Percentiles rank a stretch among this genome's conserved stretches.
phyloP scores from a whole-genome alignment of 352 stramenopile species.

The Sclerospora graminicola region DNA sequence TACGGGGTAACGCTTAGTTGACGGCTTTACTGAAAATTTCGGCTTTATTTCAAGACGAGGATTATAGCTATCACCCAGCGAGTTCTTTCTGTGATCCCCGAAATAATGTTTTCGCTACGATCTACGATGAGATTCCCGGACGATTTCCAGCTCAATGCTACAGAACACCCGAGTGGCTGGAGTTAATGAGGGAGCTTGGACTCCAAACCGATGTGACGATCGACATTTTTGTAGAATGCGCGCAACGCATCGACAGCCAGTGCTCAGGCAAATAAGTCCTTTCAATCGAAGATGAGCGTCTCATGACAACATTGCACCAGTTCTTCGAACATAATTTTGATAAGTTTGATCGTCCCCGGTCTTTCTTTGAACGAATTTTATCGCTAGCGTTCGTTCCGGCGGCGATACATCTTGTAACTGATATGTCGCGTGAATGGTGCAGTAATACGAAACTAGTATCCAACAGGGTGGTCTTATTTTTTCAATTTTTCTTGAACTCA shows the following conservation, averaged over 20 bases:
- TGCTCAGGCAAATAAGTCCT: conserved; percentile 37
- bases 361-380: conserved; percentile 72
- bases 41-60: conserved; percentile 42
- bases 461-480: too few species aligned
- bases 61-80: conserved; percentile 30
- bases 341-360: conserved; percentile 61
- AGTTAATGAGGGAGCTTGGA: conserved; percentile 75
- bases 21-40: conserved; percentile 31
- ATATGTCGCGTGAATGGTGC: too few species aligned
- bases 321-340: conserved; percentile 74
- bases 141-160: conserved; percentile 58
- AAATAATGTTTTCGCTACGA: conserved; percentile 59
- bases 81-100: conserved; percentile 68
- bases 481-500: too few species aligned
- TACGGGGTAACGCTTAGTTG: conserved; percentile 48
- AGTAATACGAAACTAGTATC: too few species aligned
- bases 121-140: conserved; percentile 49
- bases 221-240: conserved; percentile 78
- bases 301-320: conserved; percentile 50
- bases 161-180: conserved; percentile 70
- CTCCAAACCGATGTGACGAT: conserved; percentile 63
- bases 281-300: conserved; percentile 31
- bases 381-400: too few species aligned
- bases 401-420: too few species aligned
- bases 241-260: conserved; percentile 49